Evolutionary conservation across 768 basidiomycete genomes (phyloP), one percentile per base, ranked within the genome.

Genomic region (Tephrocybe sp.): DNA sequence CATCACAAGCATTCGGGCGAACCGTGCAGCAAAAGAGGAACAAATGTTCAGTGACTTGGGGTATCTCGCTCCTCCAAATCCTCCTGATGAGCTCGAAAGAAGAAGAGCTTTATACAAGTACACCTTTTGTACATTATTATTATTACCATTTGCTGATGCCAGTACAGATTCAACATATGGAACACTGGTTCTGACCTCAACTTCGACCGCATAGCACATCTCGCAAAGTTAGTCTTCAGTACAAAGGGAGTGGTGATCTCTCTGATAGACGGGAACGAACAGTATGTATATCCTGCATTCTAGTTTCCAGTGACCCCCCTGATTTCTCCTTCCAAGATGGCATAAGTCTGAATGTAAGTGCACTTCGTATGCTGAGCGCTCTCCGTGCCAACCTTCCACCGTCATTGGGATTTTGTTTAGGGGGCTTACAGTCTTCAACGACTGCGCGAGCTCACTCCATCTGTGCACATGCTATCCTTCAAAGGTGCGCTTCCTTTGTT

Each of bases 201-300:
- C 65, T 97, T 98, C 63, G 94, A 97, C 67, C 83, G 95, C 15
- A 95, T 97, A 57, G 90, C 86, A 14, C 93, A 96, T 65, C 79
- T 98, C 23, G 90, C 89, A 34, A 95, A 95, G 70, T 73, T 97
- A 34, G 95, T 98, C 6, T 98, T 98, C 68, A 88, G 80, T 62
- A 90, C 93, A 1, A 90, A 90, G 64, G 85, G 88, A 12, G 93
- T 95, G 2, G 66, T 84, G 20, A 89, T 98, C 18, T 83, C 87
- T 7, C 71, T 96, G 32, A 77, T 93, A n/a, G 93, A 96, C 63
- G 84, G 83, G 11, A 83, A 85, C 37, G 87, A 90, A 53, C 88
- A 92, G 88, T 90, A 69, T 68, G 87, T 65, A 17, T 30, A 11
- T n/a, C 48, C 21, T 8, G 38, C 12, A 24, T 51, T 33, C n/a